Percentiles rank a stretch among this genome's conserved stretches.
Evolutionary conservation across 2,329 filamentous ascomycete genomes (phyloP).

Genomic region (Albophoma yamanashiensis): DNA sequence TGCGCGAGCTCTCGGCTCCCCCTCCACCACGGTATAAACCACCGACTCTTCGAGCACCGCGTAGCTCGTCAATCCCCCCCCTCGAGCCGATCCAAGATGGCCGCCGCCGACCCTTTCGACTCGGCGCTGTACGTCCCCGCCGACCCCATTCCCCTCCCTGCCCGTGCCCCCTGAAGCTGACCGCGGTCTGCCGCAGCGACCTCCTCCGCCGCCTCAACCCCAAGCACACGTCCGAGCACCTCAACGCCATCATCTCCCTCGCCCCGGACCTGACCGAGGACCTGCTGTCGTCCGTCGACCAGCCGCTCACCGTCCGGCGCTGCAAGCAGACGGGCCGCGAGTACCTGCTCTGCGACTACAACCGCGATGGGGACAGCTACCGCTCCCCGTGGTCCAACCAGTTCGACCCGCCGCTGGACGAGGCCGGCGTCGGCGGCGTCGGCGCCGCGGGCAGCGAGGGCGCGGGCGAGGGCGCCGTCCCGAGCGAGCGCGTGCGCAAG

Average conservation of each 20-base stretch:
- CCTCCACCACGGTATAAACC: not conserved
- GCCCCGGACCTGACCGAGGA: constrained; percentile 92
- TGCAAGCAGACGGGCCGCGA: constrained; percentile 86
- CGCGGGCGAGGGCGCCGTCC: constrained; percentile 70
- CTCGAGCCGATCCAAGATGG: constrained; percentile 11
- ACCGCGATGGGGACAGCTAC: constrained; percentile 96
- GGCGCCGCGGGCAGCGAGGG: constrained; percentile 45
- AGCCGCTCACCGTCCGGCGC: constrained; percentile 76
- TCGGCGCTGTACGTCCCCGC: constrained; percentile 52
- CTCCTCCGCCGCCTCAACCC: constrained; percentile 96
- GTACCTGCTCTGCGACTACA: constrained; percentile 98
- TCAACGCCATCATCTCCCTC: constrained; percentile 78
- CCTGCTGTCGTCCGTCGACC: constrained; percentile 93
- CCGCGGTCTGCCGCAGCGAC: constrained; percentile 48
- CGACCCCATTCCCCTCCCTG: not conserved
- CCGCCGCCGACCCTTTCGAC: constrained; percentile 56
- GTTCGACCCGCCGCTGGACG: constrained; percentile 82
- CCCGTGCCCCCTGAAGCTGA: not conserved
- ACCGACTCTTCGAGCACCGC: not conserved
- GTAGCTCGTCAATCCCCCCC: not conserved
- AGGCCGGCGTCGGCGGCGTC: constrained; percentile 42
- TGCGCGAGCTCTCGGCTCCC: not conserved
- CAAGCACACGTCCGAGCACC: constrained; percentile 79
- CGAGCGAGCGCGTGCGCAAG: constrained; percentile 80
- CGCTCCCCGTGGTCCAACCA: constrained; percentile 98